phyloP scores from a whole-genome alignment of 2,329 filamentous ascomycete genomes.

The Nigrograna mackinnonii region DNA sequence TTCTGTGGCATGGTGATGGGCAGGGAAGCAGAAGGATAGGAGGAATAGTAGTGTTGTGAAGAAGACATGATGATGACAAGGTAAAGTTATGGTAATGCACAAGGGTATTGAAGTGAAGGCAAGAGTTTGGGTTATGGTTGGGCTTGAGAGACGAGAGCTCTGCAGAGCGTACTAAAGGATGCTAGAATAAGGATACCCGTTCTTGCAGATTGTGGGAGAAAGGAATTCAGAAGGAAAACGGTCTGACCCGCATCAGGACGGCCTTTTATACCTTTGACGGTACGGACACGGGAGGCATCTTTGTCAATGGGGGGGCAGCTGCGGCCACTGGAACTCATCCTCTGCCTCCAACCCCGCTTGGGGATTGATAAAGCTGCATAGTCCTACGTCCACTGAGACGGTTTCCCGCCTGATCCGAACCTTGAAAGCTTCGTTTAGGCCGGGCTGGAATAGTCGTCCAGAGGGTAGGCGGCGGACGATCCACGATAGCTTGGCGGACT shows the following conservation, averaged over 20 bases:
- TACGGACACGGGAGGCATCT: constrained; percentile 21
- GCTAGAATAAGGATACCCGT: constrained; percentile 10
- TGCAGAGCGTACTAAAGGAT: neutral
- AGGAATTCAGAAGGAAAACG: constrained; percentile 32
- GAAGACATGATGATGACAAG: constrained; percentile 36
- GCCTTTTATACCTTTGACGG: constrained; percentile 42
- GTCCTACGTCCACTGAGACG: constrained; percentile 40
- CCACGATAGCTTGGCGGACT: constrained; percentile 35
- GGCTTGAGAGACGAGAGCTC: constrained; percentile 3
- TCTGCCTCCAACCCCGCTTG: constrained; percentile 40
- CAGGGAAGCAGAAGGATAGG: constrained; percentile 32
- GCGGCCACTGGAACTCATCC: constrained; percentile 38
- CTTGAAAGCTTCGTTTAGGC: constrained; percentile 35
- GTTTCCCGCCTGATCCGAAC: constrained; percentile 38
- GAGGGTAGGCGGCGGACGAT: constrained; percentile 35
- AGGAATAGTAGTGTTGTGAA: constrained; percentile 34
- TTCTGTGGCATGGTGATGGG: constrained; percentile 46
- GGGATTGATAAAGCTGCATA: constrained; percentile 44
- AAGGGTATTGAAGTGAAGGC: constrained; percentile 2
- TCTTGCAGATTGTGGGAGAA: no score
- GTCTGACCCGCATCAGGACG: constrained; percentile 17
- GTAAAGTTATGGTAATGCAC: constrained; percentile 7
- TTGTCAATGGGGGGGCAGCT: constrained; percentile 30
- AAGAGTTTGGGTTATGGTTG: constrained; percentile 3
- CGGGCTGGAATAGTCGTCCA: constrained; percentile 36